Conservation (phyloP, 2,329 filamentous ascomycete species). For the Zelopaecilomyces penicillatus region DNA sequence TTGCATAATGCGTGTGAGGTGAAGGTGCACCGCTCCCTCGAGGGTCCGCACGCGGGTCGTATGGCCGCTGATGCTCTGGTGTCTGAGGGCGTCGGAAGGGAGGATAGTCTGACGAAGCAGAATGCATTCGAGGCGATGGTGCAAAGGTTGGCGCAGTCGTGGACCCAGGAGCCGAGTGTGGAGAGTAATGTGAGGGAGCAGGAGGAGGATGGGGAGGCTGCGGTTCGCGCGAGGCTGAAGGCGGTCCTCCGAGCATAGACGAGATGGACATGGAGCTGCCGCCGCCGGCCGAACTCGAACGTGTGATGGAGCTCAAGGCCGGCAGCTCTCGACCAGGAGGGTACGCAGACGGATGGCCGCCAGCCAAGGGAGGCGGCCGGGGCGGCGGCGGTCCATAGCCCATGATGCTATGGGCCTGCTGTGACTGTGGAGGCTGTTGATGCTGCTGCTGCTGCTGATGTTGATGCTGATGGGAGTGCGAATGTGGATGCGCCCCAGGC, state of each 20-base stretch:
- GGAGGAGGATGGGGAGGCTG: slow-evolving; percentile 21
- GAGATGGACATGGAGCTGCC: slow-evolving; percentile 55
- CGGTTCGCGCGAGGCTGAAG: slow-evolving; percentile 33
- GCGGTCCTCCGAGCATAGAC: slow-evolving; percentile 48
- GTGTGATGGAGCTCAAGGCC: slow-evolving; percentile 40
- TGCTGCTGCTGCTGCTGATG: slow-evolving; percentile 22
- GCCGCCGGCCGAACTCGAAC: slow-evolving; percentile 34
- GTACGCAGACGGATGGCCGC: slow-evolving; percentile 37
- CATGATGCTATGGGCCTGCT: slow-evolving; percentile 25
- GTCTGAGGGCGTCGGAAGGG: slow-evolving; percentile 62
- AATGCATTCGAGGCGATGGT: slow-evolving; percentile 48
- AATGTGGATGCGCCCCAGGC: slow-evolving; percentile 22
- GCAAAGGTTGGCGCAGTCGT: slow-evolving; percentile 39
- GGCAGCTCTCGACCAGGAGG: slow-evolving; percentile 44
- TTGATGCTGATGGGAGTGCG: slow-evolving; percentile 19
- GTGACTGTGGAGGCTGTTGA: slow-evolving; percentile 17
- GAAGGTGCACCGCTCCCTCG: slow-evolving; percentile 39
- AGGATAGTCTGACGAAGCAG: slow-evolving; percentile 49
- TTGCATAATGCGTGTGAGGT: slow-evolving; percentile 43
- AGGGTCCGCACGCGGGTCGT: slow-evolving; percentile 40
- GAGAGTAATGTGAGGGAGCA: slow-evolving; percentile 30
- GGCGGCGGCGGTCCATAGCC: slow-evolving; percentile 39
- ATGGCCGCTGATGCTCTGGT: slow-evolving; percentile 56
- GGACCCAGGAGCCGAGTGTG: slow-evolving; percentile 30
- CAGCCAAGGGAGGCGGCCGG: slow-evolving; percentile 33